These are phyloP conservation scores for Yamadazyma kitorensis DNA, from an alignment of 805 yeast genomes.

Conservation along the genomic window DNA sequence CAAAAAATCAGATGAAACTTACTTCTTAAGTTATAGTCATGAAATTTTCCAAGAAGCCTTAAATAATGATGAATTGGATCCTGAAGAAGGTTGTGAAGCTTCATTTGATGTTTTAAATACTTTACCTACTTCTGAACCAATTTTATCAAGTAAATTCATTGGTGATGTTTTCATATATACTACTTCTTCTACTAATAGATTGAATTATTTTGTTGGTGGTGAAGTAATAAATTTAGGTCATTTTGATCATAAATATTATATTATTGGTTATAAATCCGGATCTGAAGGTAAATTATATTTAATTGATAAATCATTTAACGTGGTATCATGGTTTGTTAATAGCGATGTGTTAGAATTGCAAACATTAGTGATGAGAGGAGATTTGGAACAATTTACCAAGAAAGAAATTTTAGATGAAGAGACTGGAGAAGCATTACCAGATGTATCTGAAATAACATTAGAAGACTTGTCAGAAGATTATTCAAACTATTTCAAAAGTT, in stretches of 20 bases:
- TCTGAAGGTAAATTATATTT: conserved; percentile 88
- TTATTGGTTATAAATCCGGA: conserved; percentile 80
- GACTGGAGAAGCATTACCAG: conserved; percentile 37
- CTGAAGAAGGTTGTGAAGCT: conserved; percentile 86
- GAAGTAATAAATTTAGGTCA: conserved; percentile 89
- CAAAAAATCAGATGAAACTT: conserved; percentile 55
- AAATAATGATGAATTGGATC: conserved; percentile 54
- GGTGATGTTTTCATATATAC: conserved; percentile 97
- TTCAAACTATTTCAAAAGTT: conserved; percentile 48
- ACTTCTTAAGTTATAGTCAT: conserved; percentile 71
- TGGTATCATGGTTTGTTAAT: conserved; percentile 77
- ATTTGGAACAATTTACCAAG: conserved; percentile 62
- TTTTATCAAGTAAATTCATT: conserved; percentile 91
- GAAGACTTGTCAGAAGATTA: conserved; percentile 55
- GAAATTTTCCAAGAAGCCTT: conserved; percentile 64
- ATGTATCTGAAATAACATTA: conserved; percentile 43
- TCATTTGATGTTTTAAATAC: conserved; percentile 84
- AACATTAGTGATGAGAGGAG: conserved; percentile 93
- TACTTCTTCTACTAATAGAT: conserved; percentile 72
- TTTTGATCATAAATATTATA: conserved; percentile 81
- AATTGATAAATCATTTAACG: conserved; percentile 85
- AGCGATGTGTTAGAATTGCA: conserved; percentile 90
- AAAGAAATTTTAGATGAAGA: conserved; percentile 30
- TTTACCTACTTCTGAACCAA: conserved; percentile 61
- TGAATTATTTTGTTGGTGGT: conserved; percentile 94